Conservation (phyloP, 371 early-diverging fungal genomes). For the Rhizopus microsporus region DNA sequence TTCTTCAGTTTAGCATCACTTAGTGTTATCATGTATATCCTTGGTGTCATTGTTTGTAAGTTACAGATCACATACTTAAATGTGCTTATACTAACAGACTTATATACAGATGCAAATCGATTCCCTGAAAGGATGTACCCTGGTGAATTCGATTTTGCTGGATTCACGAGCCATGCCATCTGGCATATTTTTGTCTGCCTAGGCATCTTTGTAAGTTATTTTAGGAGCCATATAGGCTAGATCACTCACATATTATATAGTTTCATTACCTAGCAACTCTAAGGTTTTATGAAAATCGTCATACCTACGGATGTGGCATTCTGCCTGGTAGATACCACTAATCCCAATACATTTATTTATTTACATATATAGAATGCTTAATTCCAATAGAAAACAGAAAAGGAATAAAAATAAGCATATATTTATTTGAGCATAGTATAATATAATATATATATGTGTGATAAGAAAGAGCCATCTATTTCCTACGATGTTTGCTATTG, state of each 20-base stretch:
- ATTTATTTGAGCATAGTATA: too few relatives aligned
- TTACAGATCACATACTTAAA: not conserved
- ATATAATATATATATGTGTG: too few relatives aligned
- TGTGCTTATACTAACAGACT: not conserved
- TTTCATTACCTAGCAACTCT: conserved; percentile 53
- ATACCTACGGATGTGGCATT: conserved; percentile 36
- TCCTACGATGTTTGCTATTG: not conserved
- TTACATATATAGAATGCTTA: not conserved
- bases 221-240: not conserved
- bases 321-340: not conserved
- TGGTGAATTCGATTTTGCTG: conserved; percentile 74
- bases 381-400: not conserved
- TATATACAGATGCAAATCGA: conserved; percentile 51
- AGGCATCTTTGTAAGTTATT: conserved; percentile 55
- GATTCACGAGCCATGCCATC: conserved; percentile 72
- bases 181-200: conserved; percentile 78
- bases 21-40: conserved; percentile 50
- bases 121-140: conserved; percentile 77
- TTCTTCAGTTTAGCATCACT: conserved; percentile 48
- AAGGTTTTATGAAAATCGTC: conserved; percentile 40
- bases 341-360: not conserved
- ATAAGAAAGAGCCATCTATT: not conserved
- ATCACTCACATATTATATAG: conserved; percentile 4
- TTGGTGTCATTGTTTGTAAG: conserved; percentile 48
- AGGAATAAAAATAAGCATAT: not conserved